These are phyloP conservation scores for Heritiera fomes DNA, from an alignment of 345 rosid species.

Conservation along the genomic window DNA sequence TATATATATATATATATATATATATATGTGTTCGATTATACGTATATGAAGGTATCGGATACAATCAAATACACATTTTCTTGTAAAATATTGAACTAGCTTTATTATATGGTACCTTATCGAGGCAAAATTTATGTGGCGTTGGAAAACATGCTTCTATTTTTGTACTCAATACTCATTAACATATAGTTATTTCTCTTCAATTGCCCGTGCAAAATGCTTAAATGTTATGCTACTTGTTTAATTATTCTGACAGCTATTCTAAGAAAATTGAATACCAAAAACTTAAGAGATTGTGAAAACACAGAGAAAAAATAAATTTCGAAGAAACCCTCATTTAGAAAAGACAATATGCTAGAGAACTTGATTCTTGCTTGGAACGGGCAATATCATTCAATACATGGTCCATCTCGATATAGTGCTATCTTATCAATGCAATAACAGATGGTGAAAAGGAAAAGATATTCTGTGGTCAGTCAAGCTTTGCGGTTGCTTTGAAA, in stretches of 20 bases:
- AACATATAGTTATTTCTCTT: too few species aligned
- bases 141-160: too few species aligned
- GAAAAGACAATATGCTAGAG: neutral
- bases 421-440: neutral
- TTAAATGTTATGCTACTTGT: too few species aligned
- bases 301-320: neutral
- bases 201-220: too few species aligned
- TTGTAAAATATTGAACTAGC: neutral
- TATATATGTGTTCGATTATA: neutral
- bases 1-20: too few species aligned
- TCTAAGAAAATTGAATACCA: neutral
- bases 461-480: neutral
- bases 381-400: neutral
- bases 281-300: neutral
- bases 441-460: neutral
- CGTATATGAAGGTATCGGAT: neutral
- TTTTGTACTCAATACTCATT: too few species aligned
- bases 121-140: too few species aligned
- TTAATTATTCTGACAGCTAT: too few species aligned
- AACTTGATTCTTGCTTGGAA: slow-evolving; percentile 12
- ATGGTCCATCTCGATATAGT: neutral
- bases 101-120: neutral
- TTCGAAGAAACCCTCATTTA: neutral
- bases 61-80: neutral
- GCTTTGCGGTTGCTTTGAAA: neutral